phyloP scores from a whole-genome alignment of 1,284 basidiomycete genomes.

The Peniophora sp. region DNA sequence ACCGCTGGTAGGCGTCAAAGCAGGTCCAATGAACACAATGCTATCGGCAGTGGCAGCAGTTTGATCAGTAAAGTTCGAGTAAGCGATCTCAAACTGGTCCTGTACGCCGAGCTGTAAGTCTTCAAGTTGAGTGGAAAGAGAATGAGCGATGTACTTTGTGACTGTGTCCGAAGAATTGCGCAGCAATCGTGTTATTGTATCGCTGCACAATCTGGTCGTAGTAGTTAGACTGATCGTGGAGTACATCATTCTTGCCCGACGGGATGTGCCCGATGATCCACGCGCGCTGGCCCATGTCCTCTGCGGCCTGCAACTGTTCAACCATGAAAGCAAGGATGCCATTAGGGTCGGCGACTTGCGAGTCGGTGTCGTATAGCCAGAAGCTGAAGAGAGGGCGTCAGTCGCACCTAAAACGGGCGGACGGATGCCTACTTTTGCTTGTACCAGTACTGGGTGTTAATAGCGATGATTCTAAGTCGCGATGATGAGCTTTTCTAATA shows the following conservation, averaged over 20 bases:
- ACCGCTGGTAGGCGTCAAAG: slow-evolving; percentile 47
- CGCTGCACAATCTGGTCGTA: slow-evolving; percentile 51
- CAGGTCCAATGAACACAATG: slow-evolving; percentile 41
- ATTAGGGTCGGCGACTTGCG: slow-evolving; percentile 1
- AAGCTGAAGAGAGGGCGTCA: slow-evolving; percentile 10
- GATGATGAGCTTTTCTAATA: no score
- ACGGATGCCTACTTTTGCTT: slow-evolving; percentile 3
- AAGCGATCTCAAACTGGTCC: slow-evolving; percentile 53
- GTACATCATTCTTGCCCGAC: neutral
- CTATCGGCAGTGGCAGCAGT: slow-evolving; percentile 41
- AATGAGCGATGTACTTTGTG: slow-evolving; percentile 19
- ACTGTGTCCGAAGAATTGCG: slow-evolving; percentile 40
- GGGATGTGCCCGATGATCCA: slow-evolving; percentile 1
- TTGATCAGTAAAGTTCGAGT: slow-evolving; percentile 43
- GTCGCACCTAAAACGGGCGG: neutral
- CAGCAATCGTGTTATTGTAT: slow-evolving; percentile 50
- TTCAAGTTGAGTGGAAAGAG: neutral
- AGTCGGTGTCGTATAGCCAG: slow-evolving; percentile 19
- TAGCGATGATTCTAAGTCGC: slow-evolving; percentile 14
- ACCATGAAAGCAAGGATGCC: neutral
- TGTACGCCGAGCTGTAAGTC: slow-evolving; percentile 3
- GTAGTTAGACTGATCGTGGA: slow-evolving; percentile 34
- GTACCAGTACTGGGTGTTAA: slow-evolving; percentile 22
- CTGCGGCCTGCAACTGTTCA: neutral
- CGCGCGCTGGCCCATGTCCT: neutral